Evolutionary conservation across 2,329 filamentous ascomycete genomes (phyloP).

Genomic region (Exophiala oligosperma): DNA sequence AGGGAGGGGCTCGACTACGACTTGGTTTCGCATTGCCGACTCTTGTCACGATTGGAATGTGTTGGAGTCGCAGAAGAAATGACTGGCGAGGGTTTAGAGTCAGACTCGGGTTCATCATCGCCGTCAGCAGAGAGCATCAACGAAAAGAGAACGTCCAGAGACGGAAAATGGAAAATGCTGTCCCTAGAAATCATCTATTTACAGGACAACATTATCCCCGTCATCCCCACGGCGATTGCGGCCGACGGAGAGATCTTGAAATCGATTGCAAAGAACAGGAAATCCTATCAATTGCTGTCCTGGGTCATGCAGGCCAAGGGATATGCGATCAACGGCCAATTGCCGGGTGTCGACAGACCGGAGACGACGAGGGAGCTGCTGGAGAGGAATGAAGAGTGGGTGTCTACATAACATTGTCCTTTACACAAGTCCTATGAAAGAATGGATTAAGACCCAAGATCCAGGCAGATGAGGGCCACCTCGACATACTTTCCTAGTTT

Average conservation of each 20-base stretch:
- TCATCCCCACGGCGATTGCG: neutral
- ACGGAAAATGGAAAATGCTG: conserved; percentile 17
- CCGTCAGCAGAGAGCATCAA: too few relatives aligned
- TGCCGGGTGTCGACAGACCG: neutral
- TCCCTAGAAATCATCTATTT: conserved; percentile 21
- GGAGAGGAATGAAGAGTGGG: neutral
- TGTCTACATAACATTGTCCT: neutral
- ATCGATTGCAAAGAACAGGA: neutral
- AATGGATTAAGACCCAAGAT: neutral
- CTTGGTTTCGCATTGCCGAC: neutral
- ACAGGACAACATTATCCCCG: neutral
- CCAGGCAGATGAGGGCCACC: too few relatives aligned
- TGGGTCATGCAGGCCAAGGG: neutral
- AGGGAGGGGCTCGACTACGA: conserved; percentile 8
- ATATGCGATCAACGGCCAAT: neutral
- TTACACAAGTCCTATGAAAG: neutral
- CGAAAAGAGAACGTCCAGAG: too few relatives aligned
- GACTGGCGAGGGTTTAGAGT: too few relatives aligned
- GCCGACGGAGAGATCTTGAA: neutral
- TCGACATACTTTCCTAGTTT: too few relatives aligned
- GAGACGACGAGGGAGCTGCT: neutral
- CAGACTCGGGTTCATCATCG: neutral
- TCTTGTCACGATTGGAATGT: neutral
- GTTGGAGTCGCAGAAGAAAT: neutral
- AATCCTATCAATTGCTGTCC: neutral